These are phyloP conservation scores for Chlamydomonas sp. DNA, from an alignment of 139 green algal species.

Conservation along the genomic window DNA sequence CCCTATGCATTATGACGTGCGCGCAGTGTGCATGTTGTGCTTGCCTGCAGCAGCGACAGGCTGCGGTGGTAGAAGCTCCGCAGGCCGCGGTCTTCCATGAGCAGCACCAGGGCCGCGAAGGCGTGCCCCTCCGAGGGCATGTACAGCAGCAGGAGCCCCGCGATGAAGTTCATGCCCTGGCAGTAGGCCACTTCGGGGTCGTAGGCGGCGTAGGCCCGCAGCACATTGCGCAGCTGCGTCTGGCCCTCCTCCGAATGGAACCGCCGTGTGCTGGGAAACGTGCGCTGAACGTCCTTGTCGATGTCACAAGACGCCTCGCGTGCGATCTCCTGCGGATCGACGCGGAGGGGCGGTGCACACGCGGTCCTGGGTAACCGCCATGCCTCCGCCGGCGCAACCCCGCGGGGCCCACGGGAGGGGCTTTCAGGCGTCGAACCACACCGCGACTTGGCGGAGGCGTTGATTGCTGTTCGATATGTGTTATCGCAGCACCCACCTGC, in stretches of 20 bases:
- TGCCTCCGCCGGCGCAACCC: not conserved
- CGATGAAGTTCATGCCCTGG: slow-evolving; percentile 87
- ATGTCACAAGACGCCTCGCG: slow-evolving; percentile 71
- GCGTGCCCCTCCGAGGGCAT: slow-evolving; percentile 71
- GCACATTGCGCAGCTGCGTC: slow-evolving; percentile 63
- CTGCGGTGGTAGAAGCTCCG: slow-evolving; percentile 69
- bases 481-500: slow-evolving; percentile 33
- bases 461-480: slow-evolving; percentile 29
- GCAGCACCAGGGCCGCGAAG: slow-evolving; percentile 74
- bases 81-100: slow-evolving; percentile 81
- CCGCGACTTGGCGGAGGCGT: not conserved
- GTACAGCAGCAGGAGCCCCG: slow-evolving; percentile 77
- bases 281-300: slow-evolving; percentile 82
- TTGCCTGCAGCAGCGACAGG: slow-evolving; percentile 76
- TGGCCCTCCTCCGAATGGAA: slow-evolving; percentile 59
- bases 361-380: not conserved
- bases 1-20: too few relatives aligned
- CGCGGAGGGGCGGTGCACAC: not conserved
- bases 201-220: slow-evolving; percentile 77
- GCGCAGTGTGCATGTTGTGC: not conserved
- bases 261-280: slow-evolving; percentile 65
- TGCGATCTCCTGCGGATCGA: slow-evolving; percentile 18
- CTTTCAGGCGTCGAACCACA: too few relatives aligned
- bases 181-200: slow-evolving; percentile 84
- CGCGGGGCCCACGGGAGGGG: too few relatives aligned